Conservation (phyloP, 257 asterid genomes). For the Nicotiana tabacum region DNA sequence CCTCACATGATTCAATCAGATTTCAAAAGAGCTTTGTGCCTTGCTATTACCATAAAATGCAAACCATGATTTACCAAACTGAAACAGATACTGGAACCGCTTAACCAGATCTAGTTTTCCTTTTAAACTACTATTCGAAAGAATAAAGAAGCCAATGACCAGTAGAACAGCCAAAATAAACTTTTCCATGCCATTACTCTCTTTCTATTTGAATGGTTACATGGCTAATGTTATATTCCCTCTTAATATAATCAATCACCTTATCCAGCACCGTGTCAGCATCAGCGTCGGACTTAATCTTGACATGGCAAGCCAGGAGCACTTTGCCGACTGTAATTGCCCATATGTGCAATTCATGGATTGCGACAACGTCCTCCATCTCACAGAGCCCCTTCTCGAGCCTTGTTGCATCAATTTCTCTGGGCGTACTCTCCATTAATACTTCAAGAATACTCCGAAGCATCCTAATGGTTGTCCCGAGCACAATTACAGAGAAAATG, state of each 20-base stretch:
- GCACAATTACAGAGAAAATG: conserved; percentile 55
- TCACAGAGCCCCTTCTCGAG: conserved; percentile 81
- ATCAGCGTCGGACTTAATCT: conserved; percentile 63
- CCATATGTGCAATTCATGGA: conserved; percentile 93
- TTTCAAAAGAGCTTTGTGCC: too few species aligned
- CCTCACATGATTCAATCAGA: too few species aligned
- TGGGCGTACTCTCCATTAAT: conserved; percentile 91
- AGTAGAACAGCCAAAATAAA: neutral
- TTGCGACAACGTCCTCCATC: conserved; percentile 80
- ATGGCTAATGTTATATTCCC: conserved; percentile 80
- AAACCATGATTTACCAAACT: neutral
- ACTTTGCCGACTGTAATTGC: conserved; percentile 89
- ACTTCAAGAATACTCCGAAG: conserved; percentile 71
- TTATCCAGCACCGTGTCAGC: conserved; percentile 79
- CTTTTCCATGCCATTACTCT: conserved; percentile 23
- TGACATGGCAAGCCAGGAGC: conserved; percentile 84
- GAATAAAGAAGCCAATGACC: neutral
- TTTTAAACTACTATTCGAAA: neutral
- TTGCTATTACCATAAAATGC: too few species aligned
- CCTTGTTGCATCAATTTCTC: conserved; percentile 76
- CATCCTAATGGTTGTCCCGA: conserved; percentile 78
- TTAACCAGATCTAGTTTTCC: neutral
- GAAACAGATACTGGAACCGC: neutral
- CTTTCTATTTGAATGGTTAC: conserved; percentile 88
- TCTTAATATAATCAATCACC: conserved; percentile 60